phyloP scores from a whole-genome alignment of 78 protist genomes.

The Guillardia theta region DNA sequence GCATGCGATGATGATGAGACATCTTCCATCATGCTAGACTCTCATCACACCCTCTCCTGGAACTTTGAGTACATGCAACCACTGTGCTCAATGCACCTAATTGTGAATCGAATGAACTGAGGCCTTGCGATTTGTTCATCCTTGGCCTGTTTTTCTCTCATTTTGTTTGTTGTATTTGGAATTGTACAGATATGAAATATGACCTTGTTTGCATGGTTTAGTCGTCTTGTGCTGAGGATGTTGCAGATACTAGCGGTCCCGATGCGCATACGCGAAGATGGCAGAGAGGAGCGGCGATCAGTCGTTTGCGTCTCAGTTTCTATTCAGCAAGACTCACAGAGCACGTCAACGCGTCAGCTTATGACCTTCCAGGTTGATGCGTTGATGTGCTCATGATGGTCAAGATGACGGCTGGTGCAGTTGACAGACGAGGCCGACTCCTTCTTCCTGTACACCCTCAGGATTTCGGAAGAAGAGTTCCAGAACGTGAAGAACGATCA shows the following conservation, averaged over 20 bases:
- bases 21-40: too few relatives aligned
- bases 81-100: too few relatives aligned
- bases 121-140: too few relatives aligned
- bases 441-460: background rate
- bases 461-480: constrained; percentile 1
- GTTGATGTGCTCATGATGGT: background rate
- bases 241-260: background rate
- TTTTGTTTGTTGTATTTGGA: too few relatives aligned
- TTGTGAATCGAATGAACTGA: too few relatives aligned
- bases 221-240: too few relatives aligned
- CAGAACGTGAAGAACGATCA: constrained; percentile 1
- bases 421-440: constrained; percentile 2
- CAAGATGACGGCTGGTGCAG: background rate
- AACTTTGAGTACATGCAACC: too few relatives aligned
- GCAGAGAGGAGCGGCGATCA: background rate
- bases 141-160: too few relatives aligned
- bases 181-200: too few relatives aligned
- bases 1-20: too few relatives aligned
- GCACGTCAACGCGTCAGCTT: background rate
- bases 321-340: background rate
- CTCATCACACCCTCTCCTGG: too few relatives aligned
- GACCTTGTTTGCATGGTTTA: too few relatives aligned
- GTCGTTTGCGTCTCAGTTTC: background rate
- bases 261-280: background rate
- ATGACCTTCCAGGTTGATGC: background rate